phyloP scores from a whole-genome alignment of 176 grass and related monocot species.

The Raddia distichophylla region DNA sequence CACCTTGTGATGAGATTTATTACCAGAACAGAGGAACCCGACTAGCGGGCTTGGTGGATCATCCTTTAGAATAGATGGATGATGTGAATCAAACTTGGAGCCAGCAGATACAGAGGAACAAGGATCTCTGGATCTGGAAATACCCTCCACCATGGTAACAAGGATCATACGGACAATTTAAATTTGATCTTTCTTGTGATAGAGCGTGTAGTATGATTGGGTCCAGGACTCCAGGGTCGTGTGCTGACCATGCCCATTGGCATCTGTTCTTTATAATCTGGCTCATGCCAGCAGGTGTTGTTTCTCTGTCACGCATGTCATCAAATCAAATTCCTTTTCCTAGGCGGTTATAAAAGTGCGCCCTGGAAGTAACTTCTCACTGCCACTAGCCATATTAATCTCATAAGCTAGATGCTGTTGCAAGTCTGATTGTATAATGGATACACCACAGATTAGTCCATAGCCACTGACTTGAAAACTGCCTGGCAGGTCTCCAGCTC shows the following conservation, averaged over 20 bases:
- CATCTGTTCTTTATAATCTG: constrained; percentile 69
- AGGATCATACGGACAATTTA: constrained; percentile 56
- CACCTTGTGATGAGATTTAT: not conserved
- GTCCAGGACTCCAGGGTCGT: constrained; percentile 69
- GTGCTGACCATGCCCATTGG: constrained; percentile 62
- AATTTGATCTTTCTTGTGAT: constrained; percentile 76
- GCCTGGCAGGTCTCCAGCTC: constrained; percentile 71
- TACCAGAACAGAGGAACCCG: constrained; percentile 15
- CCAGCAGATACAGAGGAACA: constrained; percentile 47
- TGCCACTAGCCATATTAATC: constrained; percentile 82
- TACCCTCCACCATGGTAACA: constrained; percentile 53
- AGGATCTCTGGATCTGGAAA: constrained; percentile 60
- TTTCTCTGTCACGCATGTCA: constrained; percentile 74
- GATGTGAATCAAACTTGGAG: constrained; percentile 60
- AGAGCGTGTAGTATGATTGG: constrained; percentile 62
- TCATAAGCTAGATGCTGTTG: constrained; percentile 94
- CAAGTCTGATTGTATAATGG: constrained; percentile 72
- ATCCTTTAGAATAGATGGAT: constrained; percentile 55
- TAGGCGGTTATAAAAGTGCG: constrained; percentile 71
- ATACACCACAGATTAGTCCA: constrained; percentile 71
- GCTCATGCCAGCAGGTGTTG: constrained; percentile 53
- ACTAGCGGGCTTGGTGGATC: constrained; percentile 46
- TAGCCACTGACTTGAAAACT: constrained; percentile 89
- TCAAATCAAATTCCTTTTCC: constrained; percentile 80
- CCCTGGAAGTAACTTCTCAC: constrained; percentile 78